Conservation (phyloP, 169 alveolate species). For the Amoebophrya sp. region DNA sequence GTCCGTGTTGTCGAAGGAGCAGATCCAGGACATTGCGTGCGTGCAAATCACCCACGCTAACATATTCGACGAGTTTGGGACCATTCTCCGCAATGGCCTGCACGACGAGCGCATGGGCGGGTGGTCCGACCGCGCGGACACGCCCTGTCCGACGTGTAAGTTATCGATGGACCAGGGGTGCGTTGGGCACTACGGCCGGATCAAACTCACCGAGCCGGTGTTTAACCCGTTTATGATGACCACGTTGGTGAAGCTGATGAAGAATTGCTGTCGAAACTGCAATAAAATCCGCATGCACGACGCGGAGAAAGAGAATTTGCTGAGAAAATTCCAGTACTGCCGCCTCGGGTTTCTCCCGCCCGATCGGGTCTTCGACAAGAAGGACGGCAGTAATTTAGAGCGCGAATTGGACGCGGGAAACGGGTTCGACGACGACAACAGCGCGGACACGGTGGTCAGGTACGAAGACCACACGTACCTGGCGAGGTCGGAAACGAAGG, state of each 20-base stretch:
- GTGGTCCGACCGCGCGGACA: not conserved
- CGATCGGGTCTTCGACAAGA: not conserved
- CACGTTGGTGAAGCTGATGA: not conserved
- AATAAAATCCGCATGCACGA: not conserved
- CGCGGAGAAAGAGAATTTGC: not conserved
- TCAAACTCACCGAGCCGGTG: not conserved
- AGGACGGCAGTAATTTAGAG: not conserved
- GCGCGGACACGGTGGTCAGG: not conserved
- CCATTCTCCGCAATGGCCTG: not conserved
- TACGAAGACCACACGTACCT: not conserved
- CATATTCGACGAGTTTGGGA: not conserved
- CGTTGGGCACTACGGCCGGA: not conserved
- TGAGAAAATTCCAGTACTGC: not conserved
- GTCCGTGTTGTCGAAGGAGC: not conserved
- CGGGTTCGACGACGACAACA: not conserved
- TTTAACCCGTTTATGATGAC: not conserved
- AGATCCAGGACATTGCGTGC: not conserved
- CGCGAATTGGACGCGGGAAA: not conserved
- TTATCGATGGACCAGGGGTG: not conserved
- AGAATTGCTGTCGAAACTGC: not conserved
- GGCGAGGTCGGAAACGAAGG: too few species aligned
- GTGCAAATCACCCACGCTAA: not conserved
- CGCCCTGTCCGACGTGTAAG: not conserved
- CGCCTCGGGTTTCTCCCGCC: not conserved
- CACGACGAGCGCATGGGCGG: not conserved